Conservation (phyloP, 1,284 basidiomycete species). For the Pisolithus thermaeus region DNA sequence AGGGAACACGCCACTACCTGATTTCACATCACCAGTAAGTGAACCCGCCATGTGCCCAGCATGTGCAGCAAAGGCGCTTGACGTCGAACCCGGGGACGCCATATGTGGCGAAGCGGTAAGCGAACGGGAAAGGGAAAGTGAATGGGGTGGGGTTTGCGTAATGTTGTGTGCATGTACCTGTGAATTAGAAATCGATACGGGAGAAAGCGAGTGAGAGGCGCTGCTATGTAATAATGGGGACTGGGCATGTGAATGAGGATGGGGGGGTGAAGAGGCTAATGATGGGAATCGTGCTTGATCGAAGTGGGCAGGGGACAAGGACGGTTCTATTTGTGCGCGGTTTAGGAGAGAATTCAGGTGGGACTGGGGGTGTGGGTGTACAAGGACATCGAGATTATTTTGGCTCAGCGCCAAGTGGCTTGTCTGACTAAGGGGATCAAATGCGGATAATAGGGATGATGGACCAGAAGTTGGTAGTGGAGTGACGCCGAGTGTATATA, state of each 20-base stretch:
- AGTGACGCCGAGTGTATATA: constrained; percentile 22
- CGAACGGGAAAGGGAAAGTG: constrained; percentile 24
- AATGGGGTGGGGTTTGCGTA: constrained; percentile 12
- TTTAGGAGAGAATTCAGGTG: constrained; percentile 22
- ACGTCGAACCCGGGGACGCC: constrained; percentile 14
- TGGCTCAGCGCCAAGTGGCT: constrained; percentile 18
- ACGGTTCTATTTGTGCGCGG: constrained; percentile 22
- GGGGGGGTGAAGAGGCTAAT: constrained; percentile 11
- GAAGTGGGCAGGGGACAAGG: constrained; percentile 21
- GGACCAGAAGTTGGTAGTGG: constrained; percentile 9
- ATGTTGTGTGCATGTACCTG: constrained; percentile 13
- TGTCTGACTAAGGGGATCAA: constrained; percentile 23
- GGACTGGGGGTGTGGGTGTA: constrained; percentile 15
- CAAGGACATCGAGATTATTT: constrained; percentile 17
- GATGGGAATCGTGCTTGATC: constrained; percentile 22
- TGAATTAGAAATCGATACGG: constrained; percentile 4
- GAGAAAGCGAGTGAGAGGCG: constrained; percentile 9
- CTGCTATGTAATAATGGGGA: constrained; percentile 10
- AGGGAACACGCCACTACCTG: neutral
- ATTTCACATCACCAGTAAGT: neutral
- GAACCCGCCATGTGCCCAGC: neutral
- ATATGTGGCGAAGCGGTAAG: constrained; percentile 23
- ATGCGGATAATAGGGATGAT: constrained; percentile 17
- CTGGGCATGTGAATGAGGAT: constrained; percentile 11
- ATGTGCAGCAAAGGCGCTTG: constrained; percentile 16